Base-by-base conservation (phyloP, 2,329 filamentous ascomycete species). In the Tolypocladium tropicale region DNA sequence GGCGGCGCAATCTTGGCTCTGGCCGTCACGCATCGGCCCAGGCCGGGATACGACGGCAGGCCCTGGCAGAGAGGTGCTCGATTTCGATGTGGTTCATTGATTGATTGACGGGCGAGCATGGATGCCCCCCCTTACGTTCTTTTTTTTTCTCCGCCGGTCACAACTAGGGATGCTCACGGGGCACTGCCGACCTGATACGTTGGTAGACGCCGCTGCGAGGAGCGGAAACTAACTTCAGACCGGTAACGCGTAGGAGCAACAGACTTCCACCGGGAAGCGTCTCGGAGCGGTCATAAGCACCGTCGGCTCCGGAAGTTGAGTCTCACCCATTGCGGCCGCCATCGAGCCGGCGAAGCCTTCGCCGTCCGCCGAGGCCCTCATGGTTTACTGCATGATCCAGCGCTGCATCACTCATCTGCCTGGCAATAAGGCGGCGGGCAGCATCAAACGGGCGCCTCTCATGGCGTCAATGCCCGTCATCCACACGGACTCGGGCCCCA, bases 401-500 rank as follows among this genome's bases (percentile, higher is more conserved):
- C 30, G n/a, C n/a, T n/a, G n/a, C 30, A 23, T 25, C 21, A 23
- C 4, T 21, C n/a, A 23, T 14, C 12, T 2, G n/a, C 39, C 21
- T 11, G 4, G 21, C 41, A 28, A 5, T 12, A 14, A 16, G 12
- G 2, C 12, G 5, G 23, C n/a, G 1, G 14, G 39, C 39, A 23
- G 23, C 16, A 7, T 16, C 36, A 4, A 39, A 39, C 36, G 14
- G 21, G 9, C 43, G n/a, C n/a, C n/a, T n/a, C n/a, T n/a, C n/a
- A 16, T 28, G 25, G 14, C n/a, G 16, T 30, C 21, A 14, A 46
- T 46, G 55, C 55, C 43, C 55, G 53, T 56, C 50, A 52, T 57
- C 55, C 61, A 59, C 58, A 56, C 55, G 54, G 57, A 32, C 36
- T 11, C n/a, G 32, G 50, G 33, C 49, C 54, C 60, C 57, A 56